Evolutionary conservation across 176 grass and related monocot genomes (phyloP).

Genomic region (Alopecurus myosuroides): DNA sequence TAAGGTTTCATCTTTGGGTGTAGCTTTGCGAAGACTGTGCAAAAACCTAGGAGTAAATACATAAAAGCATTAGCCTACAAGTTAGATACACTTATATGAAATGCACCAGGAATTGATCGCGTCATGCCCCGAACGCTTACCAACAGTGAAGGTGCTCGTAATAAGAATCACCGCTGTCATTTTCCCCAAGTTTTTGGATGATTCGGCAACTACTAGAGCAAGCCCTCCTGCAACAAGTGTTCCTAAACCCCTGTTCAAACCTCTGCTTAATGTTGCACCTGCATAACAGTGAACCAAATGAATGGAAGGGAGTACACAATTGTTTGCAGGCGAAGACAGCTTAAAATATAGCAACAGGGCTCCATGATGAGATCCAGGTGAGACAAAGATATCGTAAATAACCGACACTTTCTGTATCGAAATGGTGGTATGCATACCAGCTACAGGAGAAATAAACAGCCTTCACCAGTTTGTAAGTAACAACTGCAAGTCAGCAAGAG

Average conservation of each 20-base stretch:
- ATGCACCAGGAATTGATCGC: not conserved
- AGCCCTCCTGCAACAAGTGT: constrained; percentile 74
- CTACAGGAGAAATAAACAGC: not conserved
- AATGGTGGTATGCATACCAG: not conserved
- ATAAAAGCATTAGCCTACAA: not conserved
- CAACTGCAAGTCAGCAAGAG: not conserved
- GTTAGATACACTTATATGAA: constrained; percentile 14
- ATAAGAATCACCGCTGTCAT: constrained; percentile 72
- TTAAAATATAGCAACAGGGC: not conserved
- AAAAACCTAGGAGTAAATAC: constrained; percentile 51
- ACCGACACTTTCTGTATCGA: not conserved
- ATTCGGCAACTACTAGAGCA: constrained; percentile 66
- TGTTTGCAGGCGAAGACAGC: not conserved
- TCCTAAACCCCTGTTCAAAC: constrained; percentile 76
- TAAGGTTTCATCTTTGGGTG: constrained; percentile 78
- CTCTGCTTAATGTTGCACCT: constrained; percentile 95
- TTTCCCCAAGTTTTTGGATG: constrained; percentile 45
- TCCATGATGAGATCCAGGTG: not conserved
- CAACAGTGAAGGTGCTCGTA: constrained; percentile 56
- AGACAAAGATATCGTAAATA: not conserved
- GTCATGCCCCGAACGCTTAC: constrained; percentile 31
- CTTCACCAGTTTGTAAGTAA: not conserved
- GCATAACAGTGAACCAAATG: constrained; percentile 21
- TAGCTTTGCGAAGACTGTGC: constrained; percentile 61
- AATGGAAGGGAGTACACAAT: not conserved